Conservation (phyloP, 2,329 filamentous ascomycete genomes). For the Escovopsis sp. region DNA sequence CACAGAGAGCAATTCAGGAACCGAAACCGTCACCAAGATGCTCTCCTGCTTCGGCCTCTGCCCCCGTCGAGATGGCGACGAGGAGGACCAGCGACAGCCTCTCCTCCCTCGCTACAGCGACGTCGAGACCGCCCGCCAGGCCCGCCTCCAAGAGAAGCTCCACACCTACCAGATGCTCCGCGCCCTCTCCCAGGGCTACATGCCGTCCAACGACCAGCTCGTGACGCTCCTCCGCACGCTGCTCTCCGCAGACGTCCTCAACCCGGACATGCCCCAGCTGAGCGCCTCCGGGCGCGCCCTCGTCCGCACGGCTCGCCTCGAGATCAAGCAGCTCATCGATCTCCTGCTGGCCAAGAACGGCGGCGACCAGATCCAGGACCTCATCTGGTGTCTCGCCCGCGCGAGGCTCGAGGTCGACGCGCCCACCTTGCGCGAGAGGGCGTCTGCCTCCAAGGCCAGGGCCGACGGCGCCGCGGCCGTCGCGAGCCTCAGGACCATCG, state of each 20-base stretch:
- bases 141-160: constrained; percentile 71
- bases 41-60: constrained; percentile 3
- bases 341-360: constrained; percentile 70
- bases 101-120: constrained; percentile 72
- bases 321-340: constrained; percentile 68
- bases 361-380: constrained; percentile 76
- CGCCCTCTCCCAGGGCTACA: constrained; percentile 68
- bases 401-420: constrained; percentile 40
- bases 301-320: constrained; percentile 55
- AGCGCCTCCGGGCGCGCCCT: constrained; percentile 65
- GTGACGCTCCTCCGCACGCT: constrained; percentile 69
- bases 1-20: no score
- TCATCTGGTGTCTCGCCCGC: constrained; percentile 71
- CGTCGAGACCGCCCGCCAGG: constrained; percentile 68
- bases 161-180: constrained; percentile 86
- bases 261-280: constrained; percentile 52
- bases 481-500: constrained; percentile 68
- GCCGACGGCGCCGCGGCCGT: constrained; percentile 37
- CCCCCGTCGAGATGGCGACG: constrained; percentile 12
- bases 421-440: constrained; percentile 14
- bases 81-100: constrained; percentile 54
- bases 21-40: constrained; percentile 1
- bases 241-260: constrained; percentile 63
- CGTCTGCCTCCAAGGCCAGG: constrained; percentile 16
- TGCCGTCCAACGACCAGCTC: constrained; percentile 80